Base-by-base conservation (phyloP, 495 filamentous ascomycete genomes). In the Achaetomiella virescens region DNA sequence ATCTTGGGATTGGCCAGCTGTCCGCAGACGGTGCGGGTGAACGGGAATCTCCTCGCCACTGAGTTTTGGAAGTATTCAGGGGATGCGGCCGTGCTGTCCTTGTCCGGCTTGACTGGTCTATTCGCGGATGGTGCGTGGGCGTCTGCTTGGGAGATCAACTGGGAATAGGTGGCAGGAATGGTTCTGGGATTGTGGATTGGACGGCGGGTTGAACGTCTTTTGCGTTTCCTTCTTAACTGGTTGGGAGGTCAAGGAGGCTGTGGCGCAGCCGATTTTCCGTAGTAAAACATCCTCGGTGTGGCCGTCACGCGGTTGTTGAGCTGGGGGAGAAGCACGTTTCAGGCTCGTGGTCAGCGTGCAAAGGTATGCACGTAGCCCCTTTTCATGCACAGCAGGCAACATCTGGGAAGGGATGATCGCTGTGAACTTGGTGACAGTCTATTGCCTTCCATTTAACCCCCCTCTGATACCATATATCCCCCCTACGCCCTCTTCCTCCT, bases 1-100 rank as follows among this genome's bases (percentile, higher is more conserved):
- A 66, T 91, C 37, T 48, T 90, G 57, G 88, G 88, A n/a, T 73
- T 88, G 2, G 31, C 66, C 10, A 56, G 62, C 11, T 48, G 66
- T 18, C 73, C 79, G 1, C 63, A 58, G 10, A 61, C 66, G 18
- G 76, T 90, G 1, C 71, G 61, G 21, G 54, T 87, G 4, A 84
- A 86, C 54, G 78, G 78, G 0, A 55, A 68, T 48, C 48, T 41
- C 10, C 60, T 85, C 4, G 64, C 70, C 0, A 46, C 42, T 4
- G 64, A 55, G 29, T 62, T 64, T 5, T 82, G 84, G 68, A 57
- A 59, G 11, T 84, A 82, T 52, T 69, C 84, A 2, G 24, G 22
- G 2, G 56, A 62, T n/a, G 62, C 21, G 25, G 44, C 33, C 0
- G 24, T 57, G 4, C 24, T 69, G 56, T 24, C 7, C 5, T 11